Evolutionary conservation across 352 stramenopile species (phyloP), one percentile per base, ranked within the genome.

Genomic region (Phytophthora tubulina): DNA sequence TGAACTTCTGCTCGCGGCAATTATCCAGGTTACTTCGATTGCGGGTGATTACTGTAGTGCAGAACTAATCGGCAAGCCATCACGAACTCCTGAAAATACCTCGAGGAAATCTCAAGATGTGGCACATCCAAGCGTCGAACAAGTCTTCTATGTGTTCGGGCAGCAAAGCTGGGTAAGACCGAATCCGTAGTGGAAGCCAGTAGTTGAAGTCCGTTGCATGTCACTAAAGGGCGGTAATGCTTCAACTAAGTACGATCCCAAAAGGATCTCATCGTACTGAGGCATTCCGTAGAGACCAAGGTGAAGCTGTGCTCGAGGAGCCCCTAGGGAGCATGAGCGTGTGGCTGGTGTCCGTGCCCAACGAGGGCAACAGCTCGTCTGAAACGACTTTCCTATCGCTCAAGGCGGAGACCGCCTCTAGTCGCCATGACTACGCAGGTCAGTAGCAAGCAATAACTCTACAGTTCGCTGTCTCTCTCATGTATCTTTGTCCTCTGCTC

Each of bases 371-470:
- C 69, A 86, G 81, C 61, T 94, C 89, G 30, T 90, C 82, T 60
- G 89, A 96, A 67, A 92, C 87, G 31, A 96, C 89, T 0, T 96
- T 96, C 73, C 76, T 94, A 42, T 87, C 92, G 54, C 86, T 96
- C 56, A 96, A 95, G 73, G 85, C 87, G 27, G 88, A 95, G 77
- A 96, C 87, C 13, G 88, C 84, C 45, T 96, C 89, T 11, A 86
- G 83, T 57, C 85, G 85, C 50, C 86, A 96, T 65, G 88, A 96
- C 72, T 94, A 94, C 44, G 84, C 87, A 50, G 85, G 86, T 94
- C 67, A 14, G 7, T 15, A 54, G 21, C 35, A 42, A 46, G 45
- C 10, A 46, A 21, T 56, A 10, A 31, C 13, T 11, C 36, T 13
- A 69, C 48, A 59, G n/a, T 3, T 8, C 6, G 10, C 6, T 30